Base-by-base conservation (phyloP, 1,139 yeast genomes). In the Magnusiomyces clavatus region DNA sequence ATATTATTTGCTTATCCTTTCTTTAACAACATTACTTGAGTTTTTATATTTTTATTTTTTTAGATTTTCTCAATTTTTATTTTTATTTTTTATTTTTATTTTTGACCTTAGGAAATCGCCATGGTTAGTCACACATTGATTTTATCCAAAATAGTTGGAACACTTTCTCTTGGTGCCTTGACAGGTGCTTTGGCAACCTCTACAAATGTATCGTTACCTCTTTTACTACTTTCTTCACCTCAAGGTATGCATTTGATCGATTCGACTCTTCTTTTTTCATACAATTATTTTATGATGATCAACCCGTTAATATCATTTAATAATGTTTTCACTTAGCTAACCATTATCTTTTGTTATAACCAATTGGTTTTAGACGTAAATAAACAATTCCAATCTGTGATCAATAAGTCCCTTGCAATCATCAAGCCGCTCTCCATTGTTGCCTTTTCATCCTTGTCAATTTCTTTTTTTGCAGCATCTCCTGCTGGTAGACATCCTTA, bases 71-170 rank as follows among this genome's bases (percentile, higher is more conserved):
- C 39, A 5, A 17, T 42, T 42, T 17, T 14, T 3, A 42, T 6
- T 12, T 19, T 10, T 8, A 19, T 24, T 16, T 24, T 6, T 19
- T 44, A 34, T 16, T 43, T 42, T 20, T 20, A 5, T 11, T 29
- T 20, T 29, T n/a, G 20, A 29, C 16, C 34, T n/a, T 11, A 16
- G 3, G n/a, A 11, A 16, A 34, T 31, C 16, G 39, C 19, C 36
- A 61, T 61, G 64, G 60, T 55, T 8, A 39, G 56, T 13, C 54
- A 53, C 46, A 56, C 60, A 16, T 50, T 61, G 42, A 58, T 62
- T 45, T 51, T 60, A 14, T 58, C 65, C 40, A 63, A 63, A 50
- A 61, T 63, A 46, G 53, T 63, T 39, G 66, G 66, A 11, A 62
- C 66, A 16, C 64, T 62, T 14, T 57, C 64, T 10, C 53, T 63